phyloP scores from a whole-genome alignment of 305 asterid genomes.

The Caryopteris hybrid region DNA sequence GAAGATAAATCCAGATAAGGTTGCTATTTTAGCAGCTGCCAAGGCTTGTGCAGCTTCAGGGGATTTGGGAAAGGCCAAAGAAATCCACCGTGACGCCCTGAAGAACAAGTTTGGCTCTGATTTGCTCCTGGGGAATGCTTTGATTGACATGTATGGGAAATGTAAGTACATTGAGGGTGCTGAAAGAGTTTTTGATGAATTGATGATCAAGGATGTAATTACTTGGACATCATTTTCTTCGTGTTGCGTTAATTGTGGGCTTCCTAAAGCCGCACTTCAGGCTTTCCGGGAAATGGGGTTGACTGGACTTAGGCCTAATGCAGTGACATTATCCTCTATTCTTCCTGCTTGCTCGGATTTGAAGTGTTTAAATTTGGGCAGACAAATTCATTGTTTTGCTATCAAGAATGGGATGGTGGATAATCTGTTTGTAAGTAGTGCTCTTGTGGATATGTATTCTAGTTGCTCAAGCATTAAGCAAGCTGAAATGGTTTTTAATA shows the following conservation, averaged over 20 bases:
- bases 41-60: conserved; percentile 37
- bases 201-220: conserved; percentile 51
- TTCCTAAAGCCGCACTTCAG: conserved; percentile 34
- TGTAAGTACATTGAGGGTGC: conserved; percentile 54
- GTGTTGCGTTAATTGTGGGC: conserved; percentile 51
- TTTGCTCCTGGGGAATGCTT: conserved; percentile 56
- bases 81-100: conserved; percentile 42
- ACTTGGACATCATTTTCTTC: conserved; percentile 73
- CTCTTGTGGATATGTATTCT: conserved; percentile 66
- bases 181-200: conserved; percentile 35
- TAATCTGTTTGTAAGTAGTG: conserved; percentile 57
- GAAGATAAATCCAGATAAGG: conserved; percentile 28
- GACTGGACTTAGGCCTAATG: conserved; percentile 42
- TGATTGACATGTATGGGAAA: conserved; percentile 67
- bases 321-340: conserved; percentile 50
- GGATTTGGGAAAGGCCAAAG: conserved; percentile 40
- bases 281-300: conserved; percentile 47
- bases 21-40: conserved; percentile 33
- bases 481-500: conserved; percentile 47
- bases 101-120: conserved; percentile 34
- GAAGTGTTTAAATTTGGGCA: conserved; percentile 47
- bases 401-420: conserved; percentile 49
- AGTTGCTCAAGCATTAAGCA: conserved; percentile 50
- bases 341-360: conserved; percentile 68
- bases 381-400: conserved; percentile 49